Base-by-base conservation (phyloP, 2,329 filamentous ascomycete species). In the Beauveria scarabaeidicola region DNA sequence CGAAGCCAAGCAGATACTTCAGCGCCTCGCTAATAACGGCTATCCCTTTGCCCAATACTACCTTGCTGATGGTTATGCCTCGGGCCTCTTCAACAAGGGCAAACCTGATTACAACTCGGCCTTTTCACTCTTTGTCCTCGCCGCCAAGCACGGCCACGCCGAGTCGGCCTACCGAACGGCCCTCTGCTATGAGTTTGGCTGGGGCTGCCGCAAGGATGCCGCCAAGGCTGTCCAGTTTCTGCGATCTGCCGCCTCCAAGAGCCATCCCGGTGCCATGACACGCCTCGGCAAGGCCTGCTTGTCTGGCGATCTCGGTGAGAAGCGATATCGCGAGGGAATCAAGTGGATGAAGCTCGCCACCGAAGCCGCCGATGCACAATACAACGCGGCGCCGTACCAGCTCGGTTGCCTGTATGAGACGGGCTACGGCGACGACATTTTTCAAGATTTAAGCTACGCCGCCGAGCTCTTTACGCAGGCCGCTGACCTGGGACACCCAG, bases 21-120 rank as follows among this genome's bases (percentile, higher is more conserved):
- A 95, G 74, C 88, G 87, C 63, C 81, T 97, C 55, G 82, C 92
- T 19, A 93, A 92, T 74, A 87, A 86, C 61, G 91, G 91, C 50
- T 97, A 97, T 71, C 94, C 94, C 1, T 97, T 97, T 73, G 94
- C 94, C 3, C 94, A 99, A 72, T 99, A 99, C 75, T 97, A 97
- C 72, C 84, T 99, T 13, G 94, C 86, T 21, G 94, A 99, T 70
- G 94, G 94, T 1, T 96, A 90, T 70, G 90, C 91, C 2, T 97
- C 93, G 6, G 94, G 94, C 0, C 79, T 99, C 25, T 97, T 99
- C 74, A 96, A 86, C 76, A 97, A 97, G 73, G 90, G 91, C 63
- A 95, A 93, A 70, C 86, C 91, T 68, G 94, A 99, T 70, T 88
- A 95, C 70, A 90, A 92, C 69, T 87, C 89, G 44, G 92, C 94